These are phyloP conservation scores for Nicotiana benthamiana DNA, from an alignment of 257 asterid genomes.

Conservation along the genomic window DNA sequence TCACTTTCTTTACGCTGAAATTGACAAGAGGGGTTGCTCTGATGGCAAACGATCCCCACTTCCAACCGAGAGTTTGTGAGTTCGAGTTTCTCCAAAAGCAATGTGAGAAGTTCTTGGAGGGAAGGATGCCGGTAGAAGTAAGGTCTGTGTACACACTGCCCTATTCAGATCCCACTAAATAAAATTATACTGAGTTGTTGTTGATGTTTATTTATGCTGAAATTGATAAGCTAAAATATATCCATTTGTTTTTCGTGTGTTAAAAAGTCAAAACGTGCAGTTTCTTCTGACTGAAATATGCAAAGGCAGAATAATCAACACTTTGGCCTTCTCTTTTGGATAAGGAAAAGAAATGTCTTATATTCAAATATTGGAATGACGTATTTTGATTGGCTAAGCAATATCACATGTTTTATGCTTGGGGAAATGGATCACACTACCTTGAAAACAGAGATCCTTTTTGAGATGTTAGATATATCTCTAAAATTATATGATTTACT, in stretches of 20 bases:
- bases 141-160: too few relatives aligned
- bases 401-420: background rate
- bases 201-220: too few relatives aligned
- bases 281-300: background rate
- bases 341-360: background rate
- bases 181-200: too few relatives aligned
- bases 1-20: background rate
- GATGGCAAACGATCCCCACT: too few relatives aligned
- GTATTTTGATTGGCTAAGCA: background rate
- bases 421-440: background rate
- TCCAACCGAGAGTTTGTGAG: too few relatives aligned
- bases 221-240: background rate
- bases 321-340: background rate
- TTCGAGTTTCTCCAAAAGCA: too few relatives aligned
- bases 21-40: too few relatives aligned
- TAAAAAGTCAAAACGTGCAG: background rate
- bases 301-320: background rate
- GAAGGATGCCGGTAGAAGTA: too few relatives aligned
- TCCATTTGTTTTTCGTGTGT: background rate
- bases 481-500: too few relatives aligned
- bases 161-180: too few relatives aligned
- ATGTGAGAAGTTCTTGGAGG: too few relatives aligned
- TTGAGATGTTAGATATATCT: too few relatives aligned
- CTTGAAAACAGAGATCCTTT: background rate
- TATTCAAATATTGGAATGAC: background rate